Evolutionary conservation across 139 green algal genomes (phyloP).

Genomic region (Haematococcus sp.): DNA sequence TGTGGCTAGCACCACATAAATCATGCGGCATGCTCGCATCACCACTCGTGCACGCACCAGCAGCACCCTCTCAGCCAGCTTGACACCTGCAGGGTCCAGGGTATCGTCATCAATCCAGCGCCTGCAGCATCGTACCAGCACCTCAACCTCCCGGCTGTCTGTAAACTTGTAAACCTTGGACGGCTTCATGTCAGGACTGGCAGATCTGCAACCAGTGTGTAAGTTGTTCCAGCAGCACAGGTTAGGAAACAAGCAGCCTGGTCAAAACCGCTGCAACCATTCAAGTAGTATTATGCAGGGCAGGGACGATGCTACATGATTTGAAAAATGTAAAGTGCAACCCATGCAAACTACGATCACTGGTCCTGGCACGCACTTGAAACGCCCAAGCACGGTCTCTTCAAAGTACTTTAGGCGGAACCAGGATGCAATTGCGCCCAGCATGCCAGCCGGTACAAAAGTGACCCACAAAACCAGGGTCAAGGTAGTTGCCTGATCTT

Average conservation of each 20-base stretch:
- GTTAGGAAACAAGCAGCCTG: too few relatives aligned
- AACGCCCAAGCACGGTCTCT: background rate
- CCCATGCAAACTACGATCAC: too few relatives aligned
- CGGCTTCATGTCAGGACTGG: slow-evolving; percentile 16
- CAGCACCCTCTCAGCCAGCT: slow-evolving; percentile 28
- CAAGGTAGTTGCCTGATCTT: background rate
- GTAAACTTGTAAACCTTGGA: slow-evolving; percentile 35
- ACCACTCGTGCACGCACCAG: slow-evolving; percentile 23
- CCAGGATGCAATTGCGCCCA: slow-evolving; percentile 8
- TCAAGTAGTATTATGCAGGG: too few relatives aligned
- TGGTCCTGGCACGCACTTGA: slow-evolving; percentile 25
- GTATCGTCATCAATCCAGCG: slow-evolving; percentile 9
- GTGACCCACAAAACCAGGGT: slow-evolving; percentile 6
- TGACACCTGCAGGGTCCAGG: slow-evolving; percentile 7
- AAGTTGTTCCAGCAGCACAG: too few relatives aligned
- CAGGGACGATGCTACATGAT: too few relatives aligned
- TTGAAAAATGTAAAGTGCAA: too few relatives aligned
- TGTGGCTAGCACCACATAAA: too few relatives aligned
- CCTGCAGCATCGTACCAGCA: slow-evolving; percentile 34
- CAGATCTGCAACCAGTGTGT: too few relatives aligned
- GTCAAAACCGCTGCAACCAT: too few relatives aligned
- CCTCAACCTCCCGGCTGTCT: slow-evolving; percentile 45
- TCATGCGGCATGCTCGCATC: too few relatives aligned
- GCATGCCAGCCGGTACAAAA: background rate
- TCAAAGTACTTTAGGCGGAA: slow-evolving; percentile 15